phyloP scores from a whole-genome alignment of 2,329 filamentous ascomycete species.

The Peltaster fructicola region DNA sequence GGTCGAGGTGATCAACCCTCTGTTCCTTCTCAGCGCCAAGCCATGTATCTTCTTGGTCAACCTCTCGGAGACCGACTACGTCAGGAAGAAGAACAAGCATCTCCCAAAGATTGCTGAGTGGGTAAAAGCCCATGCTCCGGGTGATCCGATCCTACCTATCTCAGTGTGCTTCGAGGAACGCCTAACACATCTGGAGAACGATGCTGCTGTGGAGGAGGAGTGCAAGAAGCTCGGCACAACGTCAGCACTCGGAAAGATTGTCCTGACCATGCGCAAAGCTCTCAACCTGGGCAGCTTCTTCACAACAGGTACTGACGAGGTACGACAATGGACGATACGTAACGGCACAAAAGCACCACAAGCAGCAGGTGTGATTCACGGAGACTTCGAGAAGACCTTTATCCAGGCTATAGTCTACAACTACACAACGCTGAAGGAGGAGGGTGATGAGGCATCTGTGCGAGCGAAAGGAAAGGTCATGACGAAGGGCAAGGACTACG shows the following conservation, averaged over 20 bases:
- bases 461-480: conserved; percentile 92
- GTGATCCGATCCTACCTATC: conserved; percentile 82
- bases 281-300: conserved; percentile 91
- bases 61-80: conserved; percentile 88
- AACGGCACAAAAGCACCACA: conserved; percentile 94
- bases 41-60: conserved; percentile 96
- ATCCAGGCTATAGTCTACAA: conserved; percentile 95
- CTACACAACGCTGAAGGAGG: conserved; percentile 61
- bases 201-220: conserved; percentile 64
- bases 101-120: conserved; percentile 83
- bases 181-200: conserved; percentile 60
- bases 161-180: conserved; percentile 90
- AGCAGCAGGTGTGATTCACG: conserved; percentile 94
- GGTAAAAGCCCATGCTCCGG: conserved; percentile 78
- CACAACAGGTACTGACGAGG: conserved; percentile 88
- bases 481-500: conserved; percentile 98
- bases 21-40: conserved; percentile 89
- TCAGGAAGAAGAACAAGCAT: conserved; percentile 99
- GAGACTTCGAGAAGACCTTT: conserved; percentile 98
- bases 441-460: conserved; percentile 73
- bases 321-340: conserved; percentile 94
- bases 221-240: conserved; percentile 76
- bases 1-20: conserved; percentile 95
- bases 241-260: conserved; percentile 79
- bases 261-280: conserved; percentile 81